These are phyloP conservation scores for Endoconidiophora polonica DNA, from an alignment of 2,329 filamentous ascomycete species.

Conservation along the genomic window DNA sequence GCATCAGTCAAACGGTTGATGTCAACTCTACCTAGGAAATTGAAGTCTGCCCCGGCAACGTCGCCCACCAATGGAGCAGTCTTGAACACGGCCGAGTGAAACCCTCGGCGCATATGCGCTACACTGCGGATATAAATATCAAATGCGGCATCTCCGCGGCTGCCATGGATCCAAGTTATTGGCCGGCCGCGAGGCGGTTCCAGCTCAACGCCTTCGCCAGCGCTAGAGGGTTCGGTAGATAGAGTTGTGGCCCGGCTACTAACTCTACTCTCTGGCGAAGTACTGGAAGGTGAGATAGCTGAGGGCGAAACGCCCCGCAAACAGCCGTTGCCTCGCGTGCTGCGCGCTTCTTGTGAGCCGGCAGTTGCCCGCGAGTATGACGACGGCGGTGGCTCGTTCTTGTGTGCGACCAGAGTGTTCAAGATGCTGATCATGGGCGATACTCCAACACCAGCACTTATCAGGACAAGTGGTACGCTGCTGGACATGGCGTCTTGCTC, in stretches of 20 bases:
- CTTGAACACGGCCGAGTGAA: slow-evolving; percentile 37
- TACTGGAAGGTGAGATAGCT: background rate
- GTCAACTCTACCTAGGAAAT: slow-evolving; percentile 40
- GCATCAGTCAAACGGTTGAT: slow-evolving; percentile 35
- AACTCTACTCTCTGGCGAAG: background rate
- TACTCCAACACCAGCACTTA: slow-evolving; percentile 52
- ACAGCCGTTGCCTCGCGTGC: background rate
- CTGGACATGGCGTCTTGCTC: slow-evolving; percentile 26
- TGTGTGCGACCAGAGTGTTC: slow-evolving; percentile 28
- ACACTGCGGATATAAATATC: slow-evolving; percentile 29
- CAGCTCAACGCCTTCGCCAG: background rate
- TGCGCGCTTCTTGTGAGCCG: background rate
- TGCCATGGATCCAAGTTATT: slow-evolving; percentile 43
- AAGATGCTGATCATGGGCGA: slow-evolving; percentile 52
- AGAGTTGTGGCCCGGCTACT: background rate
- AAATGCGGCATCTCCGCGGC: slow-evolving; percentile 38
- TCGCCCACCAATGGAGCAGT: slow-evolving; percentile 29
- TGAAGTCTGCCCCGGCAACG: slow-evolving; percentile 36
- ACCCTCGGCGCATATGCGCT: slow-evolving; percentile 21
- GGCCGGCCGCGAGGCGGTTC: slow-evolving; percentile 21
- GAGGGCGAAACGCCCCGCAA: background rate
- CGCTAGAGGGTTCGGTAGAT: background rate
- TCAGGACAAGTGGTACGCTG: slow-evolving; percentile 41
- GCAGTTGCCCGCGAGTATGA: background rate
- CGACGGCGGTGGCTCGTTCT: slow-evolving; percentile 1